Evolutionary conservation across 768 basidiomycete genomes (phyloP).

Genomic region (Leccinellum luteum): DNA sequence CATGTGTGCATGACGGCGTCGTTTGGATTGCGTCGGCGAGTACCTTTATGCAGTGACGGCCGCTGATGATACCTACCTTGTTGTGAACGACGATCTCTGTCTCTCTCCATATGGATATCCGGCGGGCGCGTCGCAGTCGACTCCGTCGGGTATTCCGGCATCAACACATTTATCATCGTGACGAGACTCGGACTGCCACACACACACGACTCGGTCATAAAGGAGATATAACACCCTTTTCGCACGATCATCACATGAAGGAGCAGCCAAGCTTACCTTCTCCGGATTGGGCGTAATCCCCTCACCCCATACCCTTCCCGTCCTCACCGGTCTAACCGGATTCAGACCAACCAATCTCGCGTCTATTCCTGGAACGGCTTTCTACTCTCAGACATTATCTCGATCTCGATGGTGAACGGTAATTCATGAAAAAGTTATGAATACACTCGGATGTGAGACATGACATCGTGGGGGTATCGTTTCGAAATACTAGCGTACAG

Average conservation of each 20-base stretch:
- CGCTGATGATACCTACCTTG: not conserved
- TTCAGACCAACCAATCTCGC: not conserved
- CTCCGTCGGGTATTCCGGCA: slow-evolving; percentile 5
- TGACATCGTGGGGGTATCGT: slow-evolving; percentile 14
- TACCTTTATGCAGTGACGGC: not conserved
- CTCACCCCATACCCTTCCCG: not conserved
- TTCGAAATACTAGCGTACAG: slow-evolving; percentile 7
- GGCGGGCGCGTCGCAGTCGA: not conserved
- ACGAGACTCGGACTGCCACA: not conserved
- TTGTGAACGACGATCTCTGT: not conserved
- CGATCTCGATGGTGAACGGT: not conserved
- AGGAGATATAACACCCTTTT: not conserved
- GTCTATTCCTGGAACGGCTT: not conserved
- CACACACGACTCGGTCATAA: not conserved
- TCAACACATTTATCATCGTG: not conserved
- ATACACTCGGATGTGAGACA: slow-evolving; percentile 6
- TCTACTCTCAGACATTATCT: not conserved
- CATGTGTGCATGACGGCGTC: not conserved
- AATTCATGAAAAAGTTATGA: slow-evolving; percentile 7
- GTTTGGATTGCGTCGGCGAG: not conserved
- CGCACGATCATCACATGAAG: not conserved
- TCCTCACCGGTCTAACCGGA: not conserved
- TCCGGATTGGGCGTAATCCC: not conserved
- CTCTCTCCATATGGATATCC: not conserved
- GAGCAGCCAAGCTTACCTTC: not conserved